Evolutionary conservation across 345 rosid species (phyloP).

Genomic region (Cardamine resedifolia): DNA sequence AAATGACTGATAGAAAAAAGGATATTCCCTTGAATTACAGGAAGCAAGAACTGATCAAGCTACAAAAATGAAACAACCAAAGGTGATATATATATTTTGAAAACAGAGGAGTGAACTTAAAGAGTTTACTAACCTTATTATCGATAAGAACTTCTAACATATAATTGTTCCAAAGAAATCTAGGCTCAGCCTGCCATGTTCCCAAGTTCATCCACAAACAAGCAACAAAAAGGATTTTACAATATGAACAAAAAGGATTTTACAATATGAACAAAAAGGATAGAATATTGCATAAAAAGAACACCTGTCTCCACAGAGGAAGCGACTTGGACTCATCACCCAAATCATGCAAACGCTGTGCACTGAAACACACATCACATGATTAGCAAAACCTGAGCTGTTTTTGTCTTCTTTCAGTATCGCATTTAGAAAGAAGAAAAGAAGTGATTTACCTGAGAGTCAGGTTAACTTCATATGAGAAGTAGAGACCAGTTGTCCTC

Average conservation of each 20-base stretch:
- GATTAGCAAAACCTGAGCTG: not conserved
- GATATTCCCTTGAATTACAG: slow-evolving; percentile 95
- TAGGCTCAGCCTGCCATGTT: slow-evolving; percentile 80
- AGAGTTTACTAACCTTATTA: slow-evolving; percentile 57
- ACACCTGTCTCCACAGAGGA: slow-evolving; percentile 99
- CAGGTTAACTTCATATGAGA: slow-evolving; percentile 82
- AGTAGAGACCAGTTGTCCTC: slow-evolving; percentile 72
- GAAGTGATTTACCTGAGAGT: slow-evolving; percentile 61
- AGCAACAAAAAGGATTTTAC: not conserved
- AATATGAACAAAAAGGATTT: not conserved
- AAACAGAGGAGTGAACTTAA: slow-evolving; percentile 14
- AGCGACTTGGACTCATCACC: slow-evolving; percentile 94
- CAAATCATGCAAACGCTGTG: slow-evolving; percentile 77
- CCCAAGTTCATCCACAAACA: not conserved
- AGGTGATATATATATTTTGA: slow-evolving; percentile 18
- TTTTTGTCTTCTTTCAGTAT: not conserved
- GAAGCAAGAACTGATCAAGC: slow-evolving; percentile 93
- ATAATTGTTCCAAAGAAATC: slow-evolving; percentile 98
- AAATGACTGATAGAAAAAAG: slow-evolving; percentile 46
- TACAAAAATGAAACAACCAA: slow-evolving; percentile 41
- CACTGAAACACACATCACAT: slow-evolving; percentile 43
- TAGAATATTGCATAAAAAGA: not conserved
- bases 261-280: not conserved
- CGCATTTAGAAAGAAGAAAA: not conserved
- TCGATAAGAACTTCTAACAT: slow-evolving; percentile 91